phyloP scores from a whole-genome alignment of 2,329 filamentous ascomycete species.

The Amauroascus verrucosus region DNA sequence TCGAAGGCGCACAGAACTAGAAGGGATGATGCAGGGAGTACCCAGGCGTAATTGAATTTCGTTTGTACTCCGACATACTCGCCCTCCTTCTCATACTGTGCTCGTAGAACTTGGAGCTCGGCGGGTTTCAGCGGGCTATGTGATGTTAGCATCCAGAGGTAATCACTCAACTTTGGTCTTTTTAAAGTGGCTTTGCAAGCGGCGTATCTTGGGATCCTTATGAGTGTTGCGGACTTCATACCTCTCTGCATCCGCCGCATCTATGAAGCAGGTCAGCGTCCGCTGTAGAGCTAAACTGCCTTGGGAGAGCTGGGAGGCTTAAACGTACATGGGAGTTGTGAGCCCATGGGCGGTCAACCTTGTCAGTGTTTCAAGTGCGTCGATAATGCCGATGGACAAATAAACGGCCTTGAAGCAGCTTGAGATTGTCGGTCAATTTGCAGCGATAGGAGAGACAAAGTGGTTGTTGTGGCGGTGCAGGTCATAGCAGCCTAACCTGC shows the following conservation, averaged over 20 bases:
- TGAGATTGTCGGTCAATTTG: conserved; percentile 3
- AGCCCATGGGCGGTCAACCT: conserved; percentile 28
- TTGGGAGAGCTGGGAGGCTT: neutral
- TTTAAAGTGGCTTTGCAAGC: neutral
- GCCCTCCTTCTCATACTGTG: conserved; percentile 95
- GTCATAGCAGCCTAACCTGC: conserved; percentile 8
- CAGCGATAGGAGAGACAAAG: neutral
- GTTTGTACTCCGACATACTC: conserved; percentile 95
- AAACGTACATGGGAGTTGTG: conserved; percentile 43
- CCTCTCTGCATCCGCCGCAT: conserved; percentile 97
- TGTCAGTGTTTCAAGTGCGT: neutral
- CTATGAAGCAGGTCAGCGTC: conserved; percentile 40
- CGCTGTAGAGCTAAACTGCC: conserved; percentile 1
- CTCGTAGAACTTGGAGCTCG: conserved; percentile 82
- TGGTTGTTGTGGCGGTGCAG: conserved; percentile 16
- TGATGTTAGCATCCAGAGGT: neutral
- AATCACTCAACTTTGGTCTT: neutral
- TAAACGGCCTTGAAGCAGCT: neutral
- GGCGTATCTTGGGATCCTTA: neutral
- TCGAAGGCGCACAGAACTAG: neutral
- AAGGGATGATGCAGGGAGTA: conserved; percentile 28
- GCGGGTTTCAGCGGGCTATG: conserved; percentile 74
- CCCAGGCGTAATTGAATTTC: conserved; percentile 99
- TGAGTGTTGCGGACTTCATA: conserved; percentile 33
- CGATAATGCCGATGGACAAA: neutral